A percentile compares a stretch with the other conserved stretches of the same genome.
phyloP scores from a whole-genome alignment of 2,329 filamentous ascomycete genomes.

The Claviceps sp. region DNA sequence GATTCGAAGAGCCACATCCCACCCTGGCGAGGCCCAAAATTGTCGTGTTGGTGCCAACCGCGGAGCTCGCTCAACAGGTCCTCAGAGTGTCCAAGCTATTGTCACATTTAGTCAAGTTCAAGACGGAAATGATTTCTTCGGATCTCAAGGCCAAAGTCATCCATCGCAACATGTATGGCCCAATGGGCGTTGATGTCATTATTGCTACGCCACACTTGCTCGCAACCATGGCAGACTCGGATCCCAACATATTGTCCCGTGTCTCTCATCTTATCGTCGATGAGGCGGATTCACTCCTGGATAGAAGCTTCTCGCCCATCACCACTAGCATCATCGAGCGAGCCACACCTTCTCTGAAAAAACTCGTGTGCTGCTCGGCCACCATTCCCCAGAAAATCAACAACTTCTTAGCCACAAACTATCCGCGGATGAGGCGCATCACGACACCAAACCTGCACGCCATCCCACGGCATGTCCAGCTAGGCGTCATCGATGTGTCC shows the following conservation, averaged over 20 bases:
- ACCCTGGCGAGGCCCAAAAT: constrained; percentile 69
- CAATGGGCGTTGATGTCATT: constrained; percentile 70
- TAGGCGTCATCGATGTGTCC: constrained; percentile 83
- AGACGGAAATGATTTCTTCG: constrained; percentile 69
- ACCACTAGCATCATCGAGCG: constrained; percentile 76
- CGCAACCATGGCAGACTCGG: constrained; percentile 72
- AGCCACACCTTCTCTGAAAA: constrained; percentile 65
- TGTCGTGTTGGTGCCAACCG: constrained; percentile 79
- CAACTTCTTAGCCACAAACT: constrained; percentile 65
- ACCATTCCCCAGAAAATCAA: constrained; percentile 89
- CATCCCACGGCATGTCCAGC: constrained; percentile 85
- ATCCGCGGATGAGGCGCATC: constrained; percentile 71
- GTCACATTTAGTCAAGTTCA: constrained; percentile 77
- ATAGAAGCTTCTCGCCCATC: constrained; percentile 77
- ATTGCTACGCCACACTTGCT: constrained; percentile 84
- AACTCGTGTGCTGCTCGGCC: constrained; percentile 86
- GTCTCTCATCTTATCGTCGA: constrained; percentile 83
- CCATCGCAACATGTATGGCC: constrained; percentile 69
- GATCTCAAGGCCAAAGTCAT: constrained; percentile 66
- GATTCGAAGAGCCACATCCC: constrained; percentile 55
- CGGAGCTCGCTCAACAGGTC: constrained; percentile 84
- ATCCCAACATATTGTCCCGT: constrained; percentile 85
- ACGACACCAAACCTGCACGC: constrained; percentile 94
- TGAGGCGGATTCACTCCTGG: constrained; percentile 90
- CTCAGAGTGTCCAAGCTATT: constrained; percentile 67